These are phyloP conservation scores for Moniliophthora roreri DNA, from an alignment of 1,284 basidiomycete genomes.

Conservation along the genomic window DNA sequence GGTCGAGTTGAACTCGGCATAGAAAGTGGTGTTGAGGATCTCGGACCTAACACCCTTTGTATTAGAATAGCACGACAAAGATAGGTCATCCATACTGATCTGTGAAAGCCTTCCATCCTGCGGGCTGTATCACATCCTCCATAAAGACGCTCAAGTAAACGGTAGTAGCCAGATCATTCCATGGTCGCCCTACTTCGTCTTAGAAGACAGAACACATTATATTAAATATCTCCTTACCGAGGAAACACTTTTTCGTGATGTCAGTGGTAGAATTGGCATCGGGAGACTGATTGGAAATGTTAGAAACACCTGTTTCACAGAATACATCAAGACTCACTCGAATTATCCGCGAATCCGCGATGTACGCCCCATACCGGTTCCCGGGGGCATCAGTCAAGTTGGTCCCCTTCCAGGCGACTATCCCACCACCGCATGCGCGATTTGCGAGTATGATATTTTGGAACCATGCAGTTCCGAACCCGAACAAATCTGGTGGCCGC, in stretches of 20 bases:
- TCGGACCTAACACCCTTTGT: slow-evolving; percentile 31
- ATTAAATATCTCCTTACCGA: slow-evolving; percentile 38
- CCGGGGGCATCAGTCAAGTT: slow-evolving; percentile 51
- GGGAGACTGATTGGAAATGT: slow-evolving; percentile 43
- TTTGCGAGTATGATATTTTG: slow-evolving; percentile 59
- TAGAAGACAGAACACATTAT: neutral
- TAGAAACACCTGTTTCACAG: neutral
- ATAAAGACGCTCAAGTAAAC: slow-evolving; percentile 57
- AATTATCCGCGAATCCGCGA: slow-evolving; percentile 57
- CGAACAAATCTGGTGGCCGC: slow-evolving; percentile 46
- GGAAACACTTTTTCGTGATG: slow-evolving; percentile 47
- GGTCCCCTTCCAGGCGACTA: slow-evolving; percentile 61
- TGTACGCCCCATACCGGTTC: slow-evolving; percentile 62
- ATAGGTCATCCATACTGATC: slow-evolving; percentile 15
- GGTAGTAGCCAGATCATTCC: slow-evolving; percentile 59
- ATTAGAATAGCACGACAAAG: neutral
- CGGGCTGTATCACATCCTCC: slow-evolving; percentile 55
- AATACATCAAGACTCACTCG: slow-evolving; percentile 34
- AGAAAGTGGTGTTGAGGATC: slow-evolving; percentile 57
- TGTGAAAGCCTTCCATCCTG: slow-evolving; percentile 52
- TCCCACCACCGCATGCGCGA: slow-evolving; percentile 61
- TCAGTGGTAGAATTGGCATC: slow-evolving; percentile 53
- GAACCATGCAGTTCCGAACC: slow-evolving; percentile 64
- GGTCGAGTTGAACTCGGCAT: slow-evolving; percentile 56
- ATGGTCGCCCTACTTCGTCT: slow-evolving; percentile 48